Base-by-base conservation (phyloP, 2,329 filamentous ascomycete genomes). In the Paramyrothecium sp. region DNA sequence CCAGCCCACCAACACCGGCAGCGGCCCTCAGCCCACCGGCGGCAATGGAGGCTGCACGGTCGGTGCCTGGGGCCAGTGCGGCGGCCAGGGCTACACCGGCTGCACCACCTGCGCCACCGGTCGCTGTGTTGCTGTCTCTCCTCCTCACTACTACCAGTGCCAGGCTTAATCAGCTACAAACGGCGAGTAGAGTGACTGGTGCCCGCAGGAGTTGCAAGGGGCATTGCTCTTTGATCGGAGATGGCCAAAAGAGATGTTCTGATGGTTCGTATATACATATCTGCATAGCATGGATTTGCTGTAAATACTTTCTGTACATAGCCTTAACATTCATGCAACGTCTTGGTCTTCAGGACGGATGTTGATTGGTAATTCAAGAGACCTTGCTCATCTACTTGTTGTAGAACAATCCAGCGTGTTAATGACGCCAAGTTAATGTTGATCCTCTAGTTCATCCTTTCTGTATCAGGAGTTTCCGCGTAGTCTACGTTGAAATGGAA, bases 61-160 rank as follows among this genome's bases (percentile, higher is more conserved):
- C 20, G 26, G 8, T 20, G 51, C 51, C 16, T 53, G 20, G 7
- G 30, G 26, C 13, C 51, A 53, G 33, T 53, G 51, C 51, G 51
- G 51, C 20, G 51, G 51, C 20, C 23, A 34, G 22, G 30, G 26
- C 13, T 53, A 41, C 26, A 53, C 51, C 13, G 51, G 51, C 51
- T 53, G 51, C 51, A 53, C 51, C 26, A 38, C 4, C 11, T 53
- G 51, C 20, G 23, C 17, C 22, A 17, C 51, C 34, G 26, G 26
- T 19, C 26, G 26, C 51, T 53, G 51, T 30, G 30, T 38, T n/a
- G 51, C 13, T 19, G 51, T 53, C 19, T 53, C 51, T 20, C 51
- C 51, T 34, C 51, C 51, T 16, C 20, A 22, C 16, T 53, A 53
- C 51, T 53, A 11, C 33, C 51, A 53, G 51, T 53, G 51, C 51